These are phyloP conservation scores for Lasiodiplodia gonubiensis DNA, from an alignment of 2,329 filamentous ascomycete species.

Conservation along the genomic window DNA sequence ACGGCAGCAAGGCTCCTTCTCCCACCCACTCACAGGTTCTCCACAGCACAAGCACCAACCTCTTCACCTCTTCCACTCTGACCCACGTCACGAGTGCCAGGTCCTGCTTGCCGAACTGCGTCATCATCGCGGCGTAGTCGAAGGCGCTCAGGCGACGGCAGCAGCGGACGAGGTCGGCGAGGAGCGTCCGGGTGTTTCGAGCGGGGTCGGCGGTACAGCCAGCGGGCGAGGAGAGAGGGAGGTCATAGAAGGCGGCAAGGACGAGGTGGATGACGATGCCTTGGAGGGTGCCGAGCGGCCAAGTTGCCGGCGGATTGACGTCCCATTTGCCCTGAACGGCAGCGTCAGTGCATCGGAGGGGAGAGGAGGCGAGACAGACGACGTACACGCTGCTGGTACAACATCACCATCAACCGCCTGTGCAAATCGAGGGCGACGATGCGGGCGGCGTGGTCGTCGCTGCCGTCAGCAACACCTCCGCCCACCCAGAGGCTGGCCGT, in stretches of 20 bases:
- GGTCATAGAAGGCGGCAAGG: constrained; percentile 3
- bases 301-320: background rate
- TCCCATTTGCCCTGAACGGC: constrained; percentile 4
- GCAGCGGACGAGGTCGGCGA: constrained; percentile 11
- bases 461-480: background rate
- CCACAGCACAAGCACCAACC: constrained; percentile 15
- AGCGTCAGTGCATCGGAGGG: background rate
- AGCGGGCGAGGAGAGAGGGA: constrained; percentile 12
- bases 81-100: constrained; percentile 5
- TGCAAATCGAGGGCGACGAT: constrained; percentile 7
- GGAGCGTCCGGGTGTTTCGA: background rate
- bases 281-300: constrained; percentile 23
- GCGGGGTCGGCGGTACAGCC: background rate
- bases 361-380: background rate
- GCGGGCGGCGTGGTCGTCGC: background rate
- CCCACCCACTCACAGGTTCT: background rate
- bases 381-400: constrained; percentile 12
- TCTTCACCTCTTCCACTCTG: constrained; percentile 17
- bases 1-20: background rate
- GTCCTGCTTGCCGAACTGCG: constrained; percentile 5
- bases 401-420: constrained; percentile 4
- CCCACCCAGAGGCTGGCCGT: constrained; percentile 20
- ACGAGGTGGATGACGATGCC: constrained; percentile 21
- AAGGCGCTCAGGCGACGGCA: constrained; percentile 6
- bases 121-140: background rate